Percentiles rank a stretch among this genome's conserved stretches.
These are phyloP conservation scores for Penicillium frequentans DNA, from an alignment of 2,329 filamentous ascomycete species.

Conservation along the genomic window DNA sequence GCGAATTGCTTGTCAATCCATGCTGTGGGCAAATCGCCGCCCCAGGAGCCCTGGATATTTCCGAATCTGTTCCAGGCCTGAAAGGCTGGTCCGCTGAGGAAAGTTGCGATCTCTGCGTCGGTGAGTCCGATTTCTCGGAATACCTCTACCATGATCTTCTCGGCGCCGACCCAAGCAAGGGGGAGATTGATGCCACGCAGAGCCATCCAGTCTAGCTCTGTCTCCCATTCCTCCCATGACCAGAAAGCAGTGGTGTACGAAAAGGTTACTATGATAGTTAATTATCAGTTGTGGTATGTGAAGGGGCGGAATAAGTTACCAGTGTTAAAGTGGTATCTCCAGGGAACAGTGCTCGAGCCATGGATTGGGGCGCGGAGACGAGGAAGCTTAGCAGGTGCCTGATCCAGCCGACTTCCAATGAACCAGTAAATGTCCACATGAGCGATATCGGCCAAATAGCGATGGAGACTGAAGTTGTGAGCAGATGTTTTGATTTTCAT, in stretches of 20 bases:
- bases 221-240: conserved; percentile 56
- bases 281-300: not conserved
- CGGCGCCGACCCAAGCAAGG: conserved; percentile 54
- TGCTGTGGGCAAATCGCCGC: conserved; percentile 42
- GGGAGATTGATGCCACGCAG: conserved; percentile 54
- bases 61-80: conserved; percentile 57
- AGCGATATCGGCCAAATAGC: conserved; percentile 42
- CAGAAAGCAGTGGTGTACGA: conserved; percentile 55
- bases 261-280: conserved; percentile 45
- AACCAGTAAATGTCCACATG: conserved; percentile 52
- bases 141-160: conserved; percentile 52
- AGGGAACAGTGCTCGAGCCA: conserved; percentile 47
- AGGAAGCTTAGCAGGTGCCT: conserved; percentile 30
- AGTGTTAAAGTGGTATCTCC: conserved; percentile 54
- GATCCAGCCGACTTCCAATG: conserved; percentile 44
- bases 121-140: conserved; percentile 49
- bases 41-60: conserved; percentile 55
- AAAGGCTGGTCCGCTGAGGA: conserved; percentile 54
- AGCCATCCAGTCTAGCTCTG: conserved; percentile 55
- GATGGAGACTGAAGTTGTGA: conserved; percentile 34
- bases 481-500: not conserved
- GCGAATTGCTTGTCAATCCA: conserved; percentile 53
- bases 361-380: conserved; percentile 33
- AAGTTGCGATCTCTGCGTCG: conserved; percentile 46
- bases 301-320: conserved; percentile 25